Conservation (phyloP, 1,139 yeast genomes). For the Geotrichum restrictum region DNA sequence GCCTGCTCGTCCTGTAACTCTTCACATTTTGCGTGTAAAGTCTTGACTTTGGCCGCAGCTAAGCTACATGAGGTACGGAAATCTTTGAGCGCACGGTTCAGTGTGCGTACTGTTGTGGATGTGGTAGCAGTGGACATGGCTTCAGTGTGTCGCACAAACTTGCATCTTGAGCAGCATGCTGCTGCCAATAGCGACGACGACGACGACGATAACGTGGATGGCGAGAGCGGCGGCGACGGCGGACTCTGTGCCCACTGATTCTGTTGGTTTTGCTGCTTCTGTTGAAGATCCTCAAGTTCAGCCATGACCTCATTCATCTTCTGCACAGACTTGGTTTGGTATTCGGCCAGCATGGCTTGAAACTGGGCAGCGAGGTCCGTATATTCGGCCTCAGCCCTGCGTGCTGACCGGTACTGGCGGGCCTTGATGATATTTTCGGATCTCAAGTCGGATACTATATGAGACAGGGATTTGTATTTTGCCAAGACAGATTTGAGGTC, state of each 20-base stretch:
- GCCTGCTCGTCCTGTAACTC: background rate
- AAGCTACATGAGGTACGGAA: background rate
- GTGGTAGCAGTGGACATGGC: background rate
- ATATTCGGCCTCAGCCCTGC: background rate
- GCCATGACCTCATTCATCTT: background rate
- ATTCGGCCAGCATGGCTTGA: conserved; percentile 2
- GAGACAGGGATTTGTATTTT: background rate
- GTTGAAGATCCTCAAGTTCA: background rate
- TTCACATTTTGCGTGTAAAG: background rate
- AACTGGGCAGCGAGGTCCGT: conserved; percentile 1
- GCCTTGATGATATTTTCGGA: background rate
- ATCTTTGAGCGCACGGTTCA: background rate
- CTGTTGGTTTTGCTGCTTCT: background rate
- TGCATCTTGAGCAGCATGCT: background rate
- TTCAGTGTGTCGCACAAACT: conserved; percentile 1
- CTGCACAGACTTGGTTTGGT: background rate
- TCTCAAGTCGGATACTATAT: background rate
- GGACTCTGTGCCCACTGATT: too few relatives aligned
- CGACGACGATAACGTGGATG: too few relatives aligned
- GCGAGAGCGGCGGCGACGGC: too few relatives aligned
- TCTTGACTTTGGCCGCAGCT: background rate
- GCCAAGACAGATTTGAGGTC: background rate
- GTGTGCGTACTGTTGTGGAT: too few relatives aligned
- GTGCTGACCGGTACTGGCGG: background rate
- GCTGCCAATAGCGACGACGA: background rate